phyloP scores from a whole-genome alignment of 1,139 yeast species.

The Dujonia santamariae region DNA sequence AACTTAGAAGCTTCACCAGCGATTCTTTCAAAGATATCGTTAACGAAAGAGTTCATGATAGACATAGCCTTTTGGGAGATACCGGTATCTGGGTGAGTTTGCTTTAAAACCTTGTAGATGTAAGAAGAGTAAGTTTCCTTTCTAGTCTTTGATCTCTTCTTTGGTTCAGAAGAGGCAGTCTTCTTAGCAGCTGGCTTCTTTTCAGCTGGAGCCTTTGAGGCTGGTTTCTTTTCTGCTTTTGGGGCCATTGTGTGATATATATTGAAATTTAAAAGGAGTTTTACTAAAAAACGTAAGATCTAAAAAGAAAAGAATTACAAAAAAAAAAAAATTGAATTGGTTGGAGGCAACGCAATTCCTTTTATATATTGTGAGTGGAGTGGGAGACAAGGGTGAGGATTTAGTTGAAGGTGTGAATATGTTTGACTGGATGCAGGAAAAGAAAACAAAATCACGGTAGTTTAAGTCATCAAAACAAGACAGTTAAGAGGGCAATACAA shows the following conservation, averaged over 20 bases:
- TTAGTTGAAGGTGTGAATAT: too few relatives aligned
- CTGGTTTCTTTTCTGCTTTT: conserved; percentile 97
- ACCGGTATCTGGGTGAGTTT: conserved; percentile 99
- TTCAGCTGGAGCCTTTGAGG: conserved; percentile 98
- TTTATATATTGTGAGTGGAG: too few relatives aligned
- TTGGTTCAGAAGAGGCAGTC: conserved; percentile 77
- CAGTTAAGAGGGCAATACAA: too few relatives aligned
- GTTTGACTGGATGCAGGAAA: too few relatives aligned
- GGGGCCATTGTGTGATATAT: conserved; percentile 66
- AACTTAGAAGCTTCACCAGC: conserved; percentile 98
- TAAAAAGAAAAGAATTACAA: conserved; percentile 9
- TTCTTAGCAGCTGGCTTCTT: conserved; percentile 96
- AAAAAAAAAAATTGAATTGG: too few relatives aligned
- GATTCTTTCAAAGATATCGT: conserved; percentile 92
- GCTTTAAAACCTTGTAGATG: conserved; percentile 97
- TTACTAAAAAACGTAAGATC: too few relatives aligned
- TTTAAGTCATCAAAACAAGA: too few relatives aligned
- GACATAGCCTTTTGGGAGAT: conserved; percentile 99
- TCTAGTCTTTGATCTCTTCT: conserved; percentile 96
- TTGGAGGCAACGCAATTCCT: too few relatives aligned
- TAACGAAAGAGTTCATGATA: conserved; percentile 97
- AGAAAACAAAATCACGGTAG: too few relatives aligned
- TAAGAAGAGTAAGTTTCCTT: conserved; percentile 98
- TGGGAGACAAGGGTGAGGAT: too few relatives aligned
- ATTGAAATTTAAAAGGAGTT: conserved; percentile 10